phyloP scores from a whole-genome alignment of 2,329 filamentous ascomycete species.

The Diplodia mutila region DNA sequence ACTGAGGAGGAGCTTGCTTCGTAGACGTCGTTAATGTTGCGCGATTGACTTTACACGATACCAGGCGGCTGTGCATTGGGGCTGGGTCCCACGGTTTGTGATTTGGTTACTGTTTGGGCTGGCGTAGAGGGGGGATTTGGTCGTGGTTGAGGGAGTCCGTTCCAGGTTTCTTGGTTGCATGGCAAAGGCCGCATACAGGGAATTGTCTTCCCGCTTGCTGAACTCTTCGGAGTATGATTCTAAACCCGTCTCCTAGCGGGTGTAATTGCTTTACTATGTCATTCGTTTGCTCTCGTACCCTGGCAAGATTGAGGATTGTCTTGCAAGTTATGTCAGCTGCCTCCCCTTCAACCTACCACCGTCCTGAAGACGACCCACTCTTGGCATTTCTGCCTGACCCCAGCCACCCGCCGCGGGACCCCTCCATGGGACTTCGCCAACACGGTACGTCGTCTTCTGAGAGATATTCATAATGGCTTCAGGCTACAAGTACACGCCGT shows the following conservation, averaged over 20 bases:
- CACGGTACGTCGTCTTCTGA: neutral
- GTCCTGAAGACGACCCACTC: neutral
- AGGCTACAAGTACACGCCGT: neutral
- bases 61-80: slow-evolving; percentile 10
- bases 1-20: slow-evolving; percentile 47
- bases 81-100: neutral
- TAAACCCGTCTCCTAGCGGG: neutral
- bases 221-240: neutral
- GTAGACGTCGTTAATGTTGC: neutral
- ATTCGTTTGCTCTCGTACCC: neutral
- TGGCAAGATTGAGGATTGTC: neutral
- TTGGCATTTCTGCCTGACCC: neutral
- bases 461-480: neutral
- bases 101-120: neutral
- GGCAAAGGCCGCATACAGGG: slow-evolving; percentile 15
- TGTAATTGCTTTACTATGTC: neutral
- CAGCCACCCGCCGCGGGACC: neutral
- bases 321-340: neutral
- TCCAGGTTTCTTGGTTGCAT: slow-evolving; percentile 18
- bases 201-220: slow-evolving; percentile 5
- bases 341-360: neutral
- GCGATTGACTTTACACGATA: neutral
- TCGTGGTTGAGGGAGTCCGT: neutral
- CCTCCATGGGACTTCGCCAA: neutral
- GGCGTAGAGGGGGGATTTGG: slow-evolving; percentile 1